Conservation (phyloP, 148 eudicot genomes). For the Fallopia convolvulus region DNA sequence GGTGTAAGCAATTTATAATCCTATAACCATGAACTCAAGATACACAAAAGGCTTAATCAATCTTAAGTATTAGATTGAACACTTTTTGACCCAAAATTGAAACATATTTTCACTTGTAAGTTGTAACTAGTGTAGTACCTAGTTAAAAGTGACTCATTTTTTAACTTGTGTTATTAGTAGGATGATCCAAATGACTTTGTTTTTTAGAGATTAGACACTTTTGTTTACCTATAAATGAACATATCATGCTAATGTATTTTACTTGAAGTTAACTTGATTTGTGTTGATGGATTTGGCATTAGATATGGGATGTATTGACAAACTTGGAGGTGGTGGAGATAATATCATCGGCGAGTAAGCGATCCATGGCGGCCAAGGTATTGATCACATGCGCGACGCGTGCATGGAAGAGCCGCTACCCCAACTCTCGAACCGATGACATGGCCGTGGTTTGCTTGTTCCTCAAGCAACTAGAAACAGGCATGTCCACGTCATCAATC, state of each 20-base stretch:
- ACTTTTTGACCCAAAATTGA: neutral
- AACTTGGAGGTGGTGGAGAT: constrained; percentile 65
- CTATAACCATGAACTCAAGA: neutral
- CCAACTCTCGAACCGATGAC: constrained; percentile 59
- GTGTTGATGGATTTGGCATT: neutral
- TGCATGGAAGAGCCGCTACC: constrained; percentile 68
- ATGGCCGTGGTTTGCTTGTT: constrained; percentile 59
- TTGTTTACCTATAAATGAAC: neutral
- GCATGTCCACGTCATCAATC: neutral
- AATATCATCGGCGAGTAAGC: constrained; percentile 48
- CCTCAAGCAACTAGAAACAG: constrained; percentile 27
- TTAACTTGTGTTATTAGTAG: too few relatives aligned
- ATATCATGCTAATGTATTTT: too few relatives aligned
- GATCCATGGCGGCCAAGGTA: constrained; percentile 64
- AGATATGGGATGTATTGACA: constrained; percentile 90
- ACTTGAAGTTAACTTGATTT: neutral
- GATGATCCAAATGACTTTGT: too few relatives aligned
- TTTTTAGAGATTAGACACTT: too few relatives aligned
- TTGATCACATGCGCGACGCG: constrained; percentile 48
- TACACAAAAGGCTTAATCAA: neutral
- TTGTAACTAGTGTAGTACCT: too few relatives aligned
- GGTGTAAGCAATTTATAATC: constrained; percentile 49
- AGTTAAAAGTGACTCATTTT: too few relatives aligned
- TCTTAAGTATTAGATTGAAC: neutral
- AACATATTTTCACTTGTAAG: neutral